Evolutionary conservation across 768 basidiomycete species (phyloP).

Genomic region (Termitomyces sp.): DNA sequence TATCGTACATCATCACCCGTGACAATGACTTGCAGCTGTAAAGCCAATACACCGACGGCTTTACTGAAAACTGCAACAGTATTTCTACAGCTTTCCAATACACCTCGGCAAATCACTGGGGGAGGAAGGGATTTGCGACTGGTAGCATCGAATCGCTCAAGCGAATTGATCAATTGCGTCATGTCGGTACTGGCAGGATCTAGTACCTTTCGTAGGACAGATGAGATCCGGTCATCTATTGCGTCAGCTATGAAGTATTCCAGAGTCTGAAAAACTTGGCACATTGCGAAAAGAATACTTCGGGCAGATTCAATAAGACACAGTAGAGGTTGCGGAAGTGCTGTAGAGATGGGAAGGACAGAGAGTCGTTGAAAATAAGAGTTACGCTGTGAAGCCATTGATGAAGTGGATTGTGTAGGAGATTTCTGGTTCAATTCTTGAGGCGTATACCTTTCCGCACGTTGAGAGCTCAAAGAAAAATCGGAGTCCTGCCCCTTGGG

Average conservation of each 20-base stretch:
- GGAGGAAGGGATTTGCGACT: slow-evolving; percentile 69
- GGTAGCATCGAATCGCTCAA: slow-evolving; percentile 88
- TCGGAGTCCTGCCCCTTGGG: slow-evolving; percentile 48
- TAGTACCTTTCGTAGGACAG: slow-evolving; percentile 78
- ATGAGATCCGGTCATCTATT: slow-evolving; percentile 77
- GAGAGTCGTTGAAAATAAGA: slow-evolving; percentile 95
- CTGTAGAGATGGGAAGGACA: slow-evolving; percentile 62
- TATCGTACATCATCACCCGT: slow-evolving; percentile 81
- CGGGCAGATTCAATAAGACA: slow-evolving; percentile 84
- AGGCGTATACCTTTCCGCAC: slow-evolving; percentile 19
- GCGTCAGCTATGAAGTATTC: slow-evolving; percentile 85
- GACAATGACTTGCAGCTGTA: slow-evolving; percentile 78
- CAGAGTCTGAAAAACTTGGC: slow-evolving; percentile 86
- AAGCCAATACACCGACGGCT: slow-evolving; percentile 76
- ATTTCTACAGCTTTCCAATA: slow-evolving; percentile 83
- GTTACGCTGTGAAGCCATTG: slow-evolving; percentile 78
- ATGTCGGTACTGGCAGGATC: slow-evolving; percentile 83
- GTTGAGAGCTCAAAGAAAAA: slow-evolving; percentile 27
- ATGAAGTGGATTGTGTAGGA: slow-evolving; percentile 40
- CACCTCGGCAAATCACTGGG: slow-evolving; percentile 64
- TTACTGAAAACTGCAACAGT: slow-evolving; percentile 82
- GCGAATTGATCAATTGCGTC: slow-evolving; percentile 76
- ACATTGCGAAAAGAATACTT: slow-evolving; percentile 87
- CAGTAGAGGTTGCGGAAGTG: slow-evolving; percentile 67
- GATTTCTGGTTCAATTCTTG: slow-evolving; percentile 24